Evolutionary conservation across 352 stramenopile species (phyloP).

Genomic region (Thraustochytrium sp.): DNA sequence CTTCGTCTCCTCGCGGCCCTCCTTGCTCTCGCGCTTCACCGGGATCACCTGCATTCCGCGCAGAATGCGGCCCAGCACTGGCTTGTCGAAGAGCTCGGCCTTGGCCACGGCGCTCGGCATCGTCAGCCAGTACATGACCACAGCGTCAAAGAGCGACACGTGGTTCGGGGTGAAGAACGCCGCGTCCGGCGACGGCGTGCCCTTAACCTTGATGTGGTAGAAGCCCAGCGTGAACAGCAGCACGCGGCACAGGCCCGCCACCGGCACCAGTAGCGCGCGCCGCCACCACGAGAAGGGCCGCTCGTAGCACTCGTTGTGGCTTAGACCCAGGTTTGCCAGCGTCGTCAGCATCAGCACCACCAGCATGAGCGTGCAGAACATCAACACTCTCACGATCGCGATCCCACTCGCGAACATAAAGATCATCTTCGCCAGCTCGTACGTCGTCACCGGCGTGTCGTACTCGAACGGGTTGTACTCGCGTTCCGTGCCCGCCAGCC

Average conservation of each 20-base stretch:
- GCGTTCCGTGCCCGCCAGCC: neutral
- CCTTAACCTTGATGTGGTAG: slow-evolving; percentile 1
- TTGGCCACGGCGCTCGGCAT: slow-evolving; percentile 33
- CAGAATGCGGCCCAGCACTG: slow-evolving; percentile 24
- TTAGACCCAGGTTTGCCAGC: neutral
- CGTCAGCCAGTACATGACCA: slow-evolving; percentile 40
- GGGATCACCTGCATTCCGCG: slow-evolving; percentile 37
- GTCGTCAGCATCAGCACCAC: neutral
- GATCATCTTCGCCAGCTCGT: slow-evolving; percentile 36
- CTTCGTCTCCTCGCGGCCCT: neutral
- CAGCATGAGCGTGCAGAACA: neutral
- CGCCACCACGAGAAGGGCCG: neutral
- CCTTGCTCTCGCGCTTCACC: slow-evolving; percentile 11
- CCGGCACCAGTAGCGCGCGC: neutral
- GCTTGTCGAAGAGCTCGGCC: slow-evolving; percentile 32
- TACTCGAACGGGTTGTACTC: slow-evolving; percentile 39
- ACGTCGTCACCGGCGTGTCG: neutral
- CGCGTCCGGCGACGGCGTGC: slow-evolving; percentile 8
- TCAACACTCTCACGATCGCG: neutral
- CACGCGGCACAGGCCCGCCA: neutral
- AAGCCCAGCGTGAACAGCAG: slow-evolving; percentile 20
- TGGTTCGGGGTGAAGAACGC: slow-evolving; percentile 35
- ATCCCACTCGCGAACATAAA: neutral
- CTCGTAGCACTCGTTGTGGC: slow-evolving; percentile 22
- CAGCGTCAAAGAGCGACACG: slow-evolving; percentile 25